phyloP scores from a whole-genome alignment of 495 filamentous ascomycete species.

The Cercophora newfieldiana region DNA sequence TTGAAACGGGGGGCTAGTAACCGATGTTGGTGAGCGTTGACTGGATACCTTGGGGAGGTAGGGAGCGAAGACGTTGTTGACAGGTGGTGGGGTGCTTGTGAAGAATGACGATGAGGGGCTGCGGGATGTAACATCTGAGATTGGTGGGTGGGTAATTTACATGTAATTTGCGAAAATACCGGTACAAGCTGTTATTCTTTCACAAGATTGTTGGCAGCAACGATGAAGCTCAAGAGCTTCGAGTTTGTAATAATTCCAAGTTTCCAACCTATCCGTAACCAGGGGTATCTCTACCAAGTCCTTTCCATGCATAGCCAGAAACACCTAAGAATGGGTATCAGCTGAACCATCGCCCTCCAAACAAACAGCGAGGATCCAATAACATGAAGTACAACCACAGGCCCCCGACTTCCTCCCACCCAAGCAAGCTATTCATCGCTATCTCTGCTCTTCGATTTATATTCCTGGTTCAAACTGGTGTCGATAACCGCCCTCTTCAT shows the following conservation, averaged over 20 bases:
- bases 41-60: too few relatives aligned
- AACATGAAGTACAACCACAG: background rate
- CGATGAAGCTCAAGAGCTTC: too few relatives aligned
- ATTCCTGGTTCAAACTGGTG: background rate
- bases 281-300: background rate
- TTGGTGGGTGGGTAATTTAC: background rate
- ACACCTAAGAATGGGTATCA: background rate
- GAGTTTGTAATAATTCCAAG: too few relatives aligned
- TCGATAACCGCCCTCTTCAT: slow-evolving; percentile 6
- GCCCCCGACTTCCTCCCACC: background rate
- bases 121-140: background rate
- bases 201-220: too few relatives aligned
- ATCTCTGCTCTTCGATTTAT: background rate
- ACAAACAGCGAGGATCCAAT: background rate
- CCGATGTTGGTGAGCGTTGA: background rate
- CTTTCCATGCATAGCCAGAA: background rate
- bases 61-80: background rate
- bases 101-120: background rate
- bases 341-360: background rate
- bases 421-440: background rate
- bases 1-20: background rate
- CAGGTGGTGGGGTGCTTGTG: background rate
- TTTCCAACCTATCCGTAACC: background rate
- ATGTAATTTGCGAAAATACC: background rate
- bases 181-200: too few relatives aligned